These are phyloP conservation scores for Calonectria ilicicola DNA, from an alignment of 2,329 filamentous ascomycete species.

Conservation along the genomic window DNA sequence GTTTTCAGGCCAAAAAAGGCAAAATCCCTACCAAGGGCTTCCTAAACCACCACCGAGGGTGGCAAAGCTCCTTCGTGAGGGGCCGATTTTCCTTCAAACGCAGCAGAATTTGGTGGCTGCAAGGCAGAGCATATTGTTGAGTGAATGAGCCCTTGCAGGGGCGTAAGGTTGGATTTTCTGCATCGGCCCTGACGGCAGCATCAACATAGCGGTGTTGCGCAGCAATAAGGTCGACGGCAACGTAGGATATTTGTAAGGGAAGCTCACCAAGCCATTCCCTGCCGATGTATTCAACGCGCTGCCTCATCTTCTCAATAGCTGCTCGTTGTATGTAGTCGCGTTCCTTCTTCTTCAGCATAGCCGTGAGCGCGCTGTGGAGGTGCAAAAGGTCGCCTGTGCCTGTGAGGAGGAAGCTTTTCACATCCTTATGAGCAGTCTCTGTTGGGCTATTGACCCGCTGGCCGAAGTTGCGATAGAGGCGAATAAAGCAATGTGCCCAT, in stretches of 20 bases:
- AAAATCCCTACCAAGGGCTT: not conserved
- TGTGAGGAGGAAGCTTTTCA: not conserved
- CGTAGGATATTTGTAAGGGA: not conserved
- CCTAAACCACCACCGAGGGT: not conserved
- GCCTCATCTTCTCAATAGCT: not conserved
- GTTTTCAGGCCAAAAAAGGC: not conserved
- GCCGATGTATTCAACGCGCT: not conserved
- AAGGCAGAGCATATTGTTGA: not conserved
- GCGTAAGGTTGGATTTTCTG: not conserved
- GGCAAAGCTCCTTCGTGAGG: not conserved
- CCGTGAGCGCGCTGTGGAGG: not conserved
- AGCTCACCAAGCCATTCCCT: not conserved
- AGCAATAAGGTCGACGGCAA: not conserved
- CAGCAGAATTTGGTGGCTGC: not conserved
- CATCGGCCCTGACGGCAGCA: not conserved
- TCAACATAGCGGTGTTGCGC: not conserved
- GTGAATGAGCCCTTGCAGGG: not conserved
- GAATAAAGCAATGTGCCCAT: not conserved
- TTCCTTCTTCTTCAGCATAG: not conserved
- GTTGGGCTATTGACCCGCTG: not conserved
- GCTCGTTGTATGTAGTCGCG: not conserved
- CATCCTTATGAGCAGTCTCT: not conserved
- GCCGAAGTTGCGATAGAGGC: not conserved
- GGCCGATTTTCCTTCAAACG: not conserved
- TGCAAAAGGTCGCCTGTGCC: not conserved